These are phyloP conservation scores for Diplodia corticola DNA, from an alignment of 2,329 filamentous ascomycete species.

Conservation along the genomic window DNA sequence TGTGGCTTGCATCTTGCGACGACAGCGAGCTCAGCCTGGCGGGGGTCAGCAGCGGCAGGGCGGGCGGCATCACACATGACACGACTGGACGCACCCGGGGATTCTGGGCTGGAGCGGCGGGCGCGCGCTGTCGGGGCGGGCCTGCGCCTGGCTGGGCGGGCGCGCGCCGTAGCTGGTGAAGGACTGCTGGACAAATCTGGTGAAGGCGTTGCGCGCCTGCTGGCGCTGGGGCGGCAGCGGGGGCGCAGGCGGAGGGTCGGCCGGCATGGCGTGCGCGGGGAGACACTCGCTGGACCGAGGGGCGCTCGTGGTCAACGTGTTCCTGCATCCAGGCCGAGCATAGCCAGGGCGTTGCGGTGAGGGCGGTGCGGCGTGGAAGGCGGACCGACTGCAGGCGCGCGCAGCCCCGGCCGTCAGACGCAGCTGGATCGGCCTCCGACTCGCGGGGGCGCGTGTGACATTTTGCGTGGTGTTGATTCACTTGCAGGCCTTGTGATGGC, in stretches of 20 bases:
- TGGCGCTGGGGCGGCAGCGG: slow-evolving; percentile 37
- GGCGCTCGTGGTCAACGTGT: slow-evolving; percentile 8
- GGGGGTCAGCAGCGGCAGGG: slow-evolving; percentile 3
- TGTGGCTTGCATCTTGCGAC: slow-evolving; percentile 60
- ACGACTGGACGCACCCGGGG: slow-evolving; percentile 35
- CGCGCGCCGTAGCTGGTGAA: slow-evolving; percentile 53
- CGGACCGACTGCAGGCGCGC: slow-evolving; percentile 17
- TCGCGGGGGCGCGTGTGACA: slow-evolving; percentile 15
- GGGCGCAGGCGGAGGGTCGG: slow-evolving; percentile 34
- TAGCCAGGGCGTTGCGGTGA: slow-evolving; percentile 5
- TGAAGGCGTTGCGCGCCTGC: slow-evolving; percentile 40
- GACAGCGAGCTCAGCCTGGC: slow-evolving; percentile 47
- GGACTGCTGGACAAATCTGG: slow-evolving; percentile 57
- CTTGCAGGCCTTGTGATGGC: slow-evolving; percentile 15
- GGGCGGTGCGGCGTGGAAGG: slow-evolving; percentile 13
- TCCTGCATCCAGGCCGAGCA: slow-evolving; percentile 16
- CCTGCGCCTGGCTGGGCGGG: slow-evolving; percentile 53
- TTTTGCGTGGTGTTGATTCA: slow-evolving; percentile 21
- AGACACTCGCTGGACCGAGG: background rate
- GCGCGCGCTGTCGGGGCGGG: slow-evolving; percentile 39
- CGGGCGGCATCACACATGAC: slow-evolving; percentile 11
- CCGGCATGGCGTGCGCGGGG: slow-evolving; percentile 26
- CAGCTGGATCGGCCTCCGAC: slow-evolving; percentile 7
- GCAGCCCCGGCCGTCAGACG: slow-evolving; percentile 13
- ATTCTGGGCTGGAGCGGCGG: slow-evolving; percentile 40